Evolutionary conservation across 768 basidiomycete genomes (phyloP).

Genomic region (Leucocoprinus leucothites): DNA sequence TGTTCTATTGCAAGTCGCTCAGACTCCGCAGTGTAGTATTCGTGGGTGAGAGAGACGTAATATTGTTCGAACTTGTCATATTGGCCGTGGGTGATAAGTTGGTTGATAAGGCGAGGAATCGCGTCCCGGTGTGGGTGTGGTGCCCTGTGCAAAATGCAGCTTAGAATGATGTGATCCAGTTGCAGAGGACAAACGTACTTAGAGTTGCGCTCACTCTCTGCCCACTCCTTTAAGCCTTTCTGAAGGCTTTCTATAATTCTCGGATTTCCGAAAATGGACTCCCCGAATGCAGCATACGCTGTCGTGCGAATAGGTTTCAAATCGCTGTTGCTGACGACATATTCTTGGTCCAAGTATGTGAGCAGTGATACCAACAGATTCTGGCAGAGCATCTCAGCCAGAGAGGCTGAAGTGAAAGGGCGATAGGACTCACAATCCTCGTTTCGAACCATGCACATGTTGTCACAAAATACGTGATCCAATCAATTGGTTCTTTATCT

Average conservation of each 20-base stretch:
- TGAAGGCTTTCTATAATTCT: slow-evolving; percentile 41
- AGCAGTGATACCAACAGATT: slow-evolving; percentile 58
- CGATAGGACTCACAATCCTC: slow-evolving; percentile 49
- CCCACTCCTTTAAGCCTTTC: slow-evolving; percentile 46
- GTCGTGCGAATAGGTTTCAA: slow-evolving; percentile 43
- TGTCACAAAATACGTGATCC: slow-evolving; percentile 56
- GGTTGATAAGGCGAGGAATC: slow-evolving; percentile 50
- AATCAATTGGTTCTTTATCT: slow-evolving; percentile 37
- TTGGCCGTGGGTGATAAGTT: slow-evolving; percentile 54
- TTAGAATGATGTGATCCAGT: background rate
- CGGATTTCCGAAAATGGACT: slow-evolving; percentile 47
- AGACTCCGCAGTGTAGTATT: slow-evolving; percentile 57
- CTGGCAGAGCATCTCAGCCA: slow-evolving; percentile 26
- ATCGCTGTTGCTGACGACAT: slow-evolving; percentile 40
- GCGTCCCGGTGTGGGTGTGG: slow-evolving; percentile 34
- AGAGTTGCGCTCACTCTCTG: slow-evolving; percentile 49
- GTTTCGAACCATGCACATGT: slow-evolving; percentile 62
- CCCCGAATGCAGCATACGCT: slow-evolving; percentile 52
- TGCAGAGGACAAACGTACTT: slow-evolving; percentile 23
- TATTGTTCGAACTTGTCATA: slow-evolving; percentile 59
- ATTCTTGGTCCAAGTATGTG: slow-evolving; percentile 70
- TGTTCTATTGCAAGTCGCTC: slow-evolving; percentile 29
- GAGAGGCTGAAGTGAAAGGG: too few relatives aligned
- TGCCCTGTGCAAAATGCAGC: slow-evolving; percentile 24
- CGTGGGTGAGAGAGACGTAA: slow-evolving; percentile 46